phyloP scores from a whole-genome alignment of 768 basidiomycete genomes.

The Pleurotus sapidus region DNA sequence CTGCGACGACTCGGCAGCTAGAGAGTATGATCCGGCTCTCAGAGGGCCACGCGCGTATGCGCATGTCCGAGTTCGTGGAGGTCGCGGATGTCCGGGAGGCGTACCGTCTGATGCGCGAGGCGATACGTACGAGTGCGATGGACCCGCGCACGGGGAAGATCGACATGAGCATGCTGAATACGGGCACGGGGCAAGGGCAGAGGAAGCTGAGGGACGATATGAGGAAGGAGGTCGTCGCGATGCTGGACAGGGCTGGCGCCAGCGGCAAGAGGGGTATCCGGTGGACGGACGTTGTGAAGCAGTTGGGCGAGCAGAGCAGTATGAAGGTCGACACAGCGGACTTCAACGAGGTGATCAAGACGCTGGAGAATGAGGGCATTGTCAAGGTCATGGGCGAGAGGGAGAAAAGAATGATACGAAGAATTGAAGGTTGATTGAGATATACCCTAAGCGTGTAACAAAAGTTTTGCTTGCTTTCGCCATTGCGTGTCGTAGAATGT shows the following conservation, averaged over 20 bases:
- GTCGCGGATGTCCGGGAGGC: slow-evolving; percentile 88
- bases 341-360: slow-evolving; percentile 76
- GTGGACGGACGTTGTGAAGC: slow-evolving; percentile 81
- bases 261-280: slow-evolving; percentile 60
- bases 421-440: slow-evolving; percentile 43
- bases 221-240: slow-evolving; percentile 70
- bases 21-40: slow-evolving; percentile 96
- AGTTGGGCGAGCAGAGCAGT: slow-evolving; percentile 80
- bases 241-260: slow-evolving; percentile 54
- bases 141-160: slow-evolving; percentile 97
- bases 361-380: slow-evolving; percentile 80
- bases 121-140: slow-evolving; percentile 91
- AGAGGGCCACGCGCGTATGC: slow-evolving; percentile 97
- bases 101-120: slow-evolving; percentile 92
- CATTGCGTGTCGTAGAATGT: too few relatives aligned
- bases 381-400: slow-evolving; percentile 87
- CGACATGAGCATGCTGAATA: slow-evolving; percentile 93
- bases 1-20: slow-evolving; percentile 95
- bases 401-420: slow-evolving; percentile 77
- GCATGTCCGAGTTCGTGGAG: slow-evolving; percentile 86
- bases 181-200: slow-evolving; percentile 87
- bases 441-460: neutral
- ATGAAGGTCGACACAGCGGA: slow-evolving; percentile 77
- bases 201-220: slow-evolving; percentile 87
- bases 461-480: neutral